Evolutionary conservation across 306 rosid genomes (phyloP).

Genomic region (Cicer cuneatum): DNA sequence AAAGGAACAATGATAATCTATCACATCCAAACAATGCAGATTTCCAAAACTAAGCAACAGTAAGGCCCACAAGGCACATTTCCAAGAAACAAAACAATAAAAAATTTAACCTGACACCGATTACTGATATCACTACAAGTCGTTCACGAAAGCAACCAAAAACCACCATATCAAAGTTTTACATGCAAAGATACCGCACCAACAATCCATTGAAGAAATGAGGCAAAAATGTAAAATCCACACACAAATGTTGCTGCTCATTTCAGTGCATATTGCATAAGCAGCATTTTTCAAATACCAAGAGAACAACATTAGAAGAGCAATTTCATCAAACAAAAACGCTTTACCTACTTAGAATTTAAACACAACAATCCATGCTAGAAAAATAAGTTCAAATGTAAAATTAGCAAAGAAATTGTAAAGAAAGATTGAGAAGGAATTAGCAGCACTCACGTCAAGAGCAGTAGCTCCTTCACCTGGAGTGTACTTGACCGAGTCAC

Average conservation of each 20-base stretch:
- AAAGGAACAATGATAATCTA: slow-evolving; percentile 18
- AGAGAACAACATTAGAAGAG: slow-evolving; percentile 2
- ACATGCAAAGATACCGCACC: no score
- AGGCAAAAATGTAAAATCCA: neutral
- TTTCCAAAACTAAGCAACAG: slow-evolving; percentile 29
- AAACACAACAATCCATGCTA: neutral
- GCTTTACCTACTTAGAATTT: neutral
- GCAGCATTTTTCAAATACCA: slow-evolving; percentile 10
- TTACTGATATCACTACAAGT: neutral
- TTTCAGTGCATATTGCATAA: neutral
- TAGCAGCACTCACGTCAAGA: slow-evolving; percentile 56
- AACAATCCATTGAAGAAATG: neutral
- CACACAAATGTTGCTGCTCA: slow-evolving; percentile 6
- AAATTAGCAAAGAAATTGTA: slow-evolving; percentile 10
- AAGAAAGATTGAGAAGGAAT: slow-evolving; percentile 33
- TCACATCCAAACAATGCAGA: slow-evolving; percentile 25
- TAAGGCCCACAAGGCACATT: neutral
- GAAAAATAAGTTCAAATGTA: neutral
- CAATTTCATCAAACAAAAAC: neutral
- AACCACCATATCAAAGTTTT: neutral
- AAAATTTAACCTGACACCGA: neutral
- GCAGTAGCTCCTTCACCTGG: slow-evolving; percentile 59
- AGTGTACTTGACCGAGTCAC: slow-evolving; percentile 50
- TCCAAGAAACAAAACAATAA: neutral
- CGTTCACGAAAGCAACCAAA: neutral